Percentiles rank a stretch among this genome's conserved stretches.
phyloP scores from a whole-genome alignment of 1,139 yeast species.

The Oligophagozyma castellii region DNA sequence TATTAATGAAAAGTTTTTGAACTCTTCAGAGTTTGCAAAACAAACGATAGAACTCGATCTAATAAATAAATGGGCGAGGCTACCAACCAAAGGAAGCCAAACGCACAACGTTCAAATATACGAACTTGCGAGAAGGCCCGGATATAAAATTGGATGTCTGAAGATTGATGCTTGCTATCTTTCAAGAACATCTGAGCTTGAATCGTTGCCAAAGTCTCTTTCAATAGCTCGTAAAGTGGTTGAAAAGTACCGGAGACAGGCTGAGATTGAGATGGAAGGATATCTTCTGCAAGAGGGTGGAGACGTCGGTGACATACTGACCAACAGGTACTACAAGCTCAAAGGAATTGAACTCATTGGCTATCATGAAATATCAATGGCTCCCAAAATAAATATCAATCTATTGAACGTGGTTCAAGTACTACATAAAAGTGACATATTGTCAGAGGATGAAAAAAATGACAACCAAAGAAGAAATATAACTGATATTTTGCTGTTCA shows the following conservation, averaged over 20 bases:
- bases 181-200: constrained; percentile 42
- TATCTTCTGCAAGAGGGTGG: constrained; percentile 68
- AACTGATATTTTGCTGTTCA: constrained; percentile 49
- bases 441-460: constrained; percentile 11
- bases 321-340: constrained; percentile 47
- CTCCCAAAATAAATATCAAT: constrained; percentile 56
- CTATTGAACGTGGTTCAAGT: constrained; percentile 47
- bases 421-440: constrained; percentile 32
- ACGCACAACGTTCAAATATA: constrained; percentile 14
- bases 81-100: constrained; percentile 23
- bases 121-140: constrained; percentile 27
- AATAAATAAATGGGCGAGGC: constrained; percentile 70
- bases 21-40: constrained; percentile 6
- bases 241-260: constrained; percentile 32
- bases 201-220: constrained; percentile 54
- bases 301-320: constrained; percentile 41
- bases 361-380: constrained; percentile 46
- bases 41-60: constrained; percentile 43
- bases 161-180: constrained; percentile 63
- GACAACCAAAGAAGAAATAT: constrained; percentile 33
- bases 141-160: constrained; percentile 54
- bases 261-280: constrained; percentile 35
- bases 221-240: constrained; percentile 42
- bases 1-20: constrained; percentile 31
- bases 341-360: constrained; percentile 50